Evolutionary conservation across 2,329 filamentous ascomycete genomes (phyloP).

Genomic region (Aspergillus niger): DNA sequence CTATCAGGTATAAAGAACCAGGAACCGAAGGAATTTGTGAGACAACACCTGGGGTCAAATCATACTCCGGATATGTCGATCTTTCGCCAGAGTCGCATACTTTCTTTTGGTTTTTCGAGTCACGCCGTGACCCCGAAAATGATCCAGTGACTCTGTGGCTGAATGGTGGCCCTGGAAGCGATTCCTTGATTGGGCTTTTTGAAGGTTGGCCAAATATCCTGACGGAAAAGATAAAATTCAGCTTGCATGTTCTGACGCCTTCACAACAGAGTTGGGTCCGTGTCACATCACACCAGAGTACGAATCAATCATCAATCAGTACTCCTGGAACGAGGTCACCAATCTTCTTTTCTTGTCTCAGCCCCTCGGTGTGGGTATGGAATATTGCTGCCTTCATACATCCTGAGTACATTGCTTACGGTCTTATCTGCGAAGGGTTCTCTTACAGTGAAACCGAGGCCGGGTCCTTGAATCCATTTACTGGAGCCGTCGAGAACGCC

Average conservation of each 20-base stretch:
- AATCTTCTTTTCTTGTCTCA: slow-evolving; percentile 66
- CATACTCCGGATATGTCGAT: slow-evolving; percentile 59
- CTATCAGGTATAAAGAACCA: slow-evolving; percentile 61
- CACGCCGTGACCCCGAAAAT: slow-evolving; percentile 52
- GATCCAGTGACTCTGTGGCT: slow-evolving; percentile 47
- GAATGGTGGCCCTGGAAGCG: slow-evolving; percentile 47
- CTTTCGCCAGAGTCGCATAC: slow-evolving; percentile 55
- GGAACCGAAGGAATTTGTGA: slow-evolving; percentile 56
- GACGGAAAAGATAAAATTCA: too few relatives aligned
- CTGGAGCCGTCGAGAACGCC: slow-evolving; percentile 50
- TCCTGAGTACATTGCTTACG: not conserved
- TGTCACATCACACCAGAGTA: slow-evolving; percentile 48
- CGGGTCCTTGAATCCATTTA: slow-evolving; percentile 47
- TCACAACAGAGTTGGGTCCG: slow-evolving; percentile 41
- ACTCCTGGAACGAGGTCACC: slow-evolving; percentile 61
- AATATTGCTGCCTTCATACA: not conserved
- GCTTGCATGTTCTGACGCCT: slow-evolving; percentile 17
- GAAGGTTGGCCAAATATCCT: slow-evolving; percentile 31
- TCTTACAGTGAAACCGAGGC: slow-evolving; percentile 38
- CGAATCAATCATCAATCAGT: slow-evolving; percentile 55
- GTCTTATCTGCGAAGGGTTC: slow-evolving; percentile 28
- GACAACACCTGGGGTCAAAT: slow-evolving; percentile 58
- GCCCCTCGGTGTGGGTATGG: slow-evolving; percentile 57
- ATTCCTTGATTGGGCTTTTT: slow-evolving; percentile 46
- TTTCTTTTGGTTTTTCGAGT: slow-evolving; percentile 60